These are phyloP conservation scores for Chalaropsis ovoidea DNA, from an alignment of 2,329 filamentous ascomycete species.

Conservation along the genomic window DNA sequence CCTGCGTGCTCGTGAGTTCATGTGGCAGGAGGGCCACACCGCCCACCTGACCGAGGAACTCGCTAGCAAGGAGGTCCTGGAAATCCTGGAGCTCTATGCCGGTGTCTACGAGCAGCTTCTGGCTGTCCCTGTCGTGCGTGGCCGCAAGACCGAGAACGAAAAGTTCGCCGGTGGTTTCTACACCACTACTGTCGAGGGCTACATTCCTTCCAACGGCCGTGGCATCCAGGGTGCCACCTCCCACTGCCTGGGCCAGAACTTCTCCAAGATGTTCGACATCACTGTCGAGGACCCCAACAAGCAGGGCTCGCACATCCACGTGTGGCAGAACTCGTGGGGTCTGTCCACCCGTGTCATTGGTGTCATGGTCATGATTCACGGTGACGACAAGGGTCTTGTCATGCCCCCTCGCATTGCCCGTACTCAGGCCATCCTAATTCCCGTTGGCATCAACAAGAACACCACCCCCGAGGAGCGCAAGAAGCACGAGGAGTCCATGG, in stretches of 20 bases:
- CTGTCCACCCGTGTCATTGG: constrained; percentile 93
- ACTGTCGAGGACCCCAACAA: constrained; percentile 85
- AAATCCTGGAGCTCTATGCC: constrained; percentile 90
- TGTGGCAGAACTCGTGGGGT: constrained; percentile 99
- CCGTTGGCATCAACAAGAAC: constrained; percentile 86
- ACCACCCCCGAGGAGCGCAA: constrained; percentile 68
- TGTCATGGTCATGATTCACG: constrained; percentile 98
- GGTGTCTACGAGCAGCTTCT: constrained; percentile 87
- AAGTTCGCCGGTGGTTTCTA: constrained; percentile 96
- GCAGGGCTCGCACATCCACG: constrained; percentile 68
- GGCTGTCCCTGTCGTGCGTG: constrained; percentile 87
- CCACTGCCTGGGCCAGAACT: constrained; percentile 93
- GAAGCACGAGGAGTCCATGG: constrained; percentile 64
- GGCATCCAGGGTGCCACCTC: constrained; percentile 95
- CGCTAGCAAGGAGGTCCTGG: constrained; percentile 74
- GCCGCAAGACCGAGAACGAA: constrained; percentile 92
- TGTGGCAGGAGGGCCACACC: constrained; percentile 94
- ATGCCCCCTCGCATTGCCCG: constrained; percentile 84
- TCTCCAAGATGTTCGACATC: constrained; percentile 98
- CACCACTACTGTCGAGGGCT: constrained; percentile 93
- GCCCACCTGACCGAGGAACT: constrained; percentile 77
- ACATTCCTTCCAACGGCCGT: constrained; percentile 88
- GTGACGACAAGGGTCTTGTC: constrained; percentile 89
- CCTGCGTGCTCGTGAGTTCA: constrained; percentile 83
- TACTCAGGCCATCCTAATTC: constrained; percentile 75